Conservation (phyloP, 768 basidiomycete genomes). For the Boletus huronensis region DNA sequence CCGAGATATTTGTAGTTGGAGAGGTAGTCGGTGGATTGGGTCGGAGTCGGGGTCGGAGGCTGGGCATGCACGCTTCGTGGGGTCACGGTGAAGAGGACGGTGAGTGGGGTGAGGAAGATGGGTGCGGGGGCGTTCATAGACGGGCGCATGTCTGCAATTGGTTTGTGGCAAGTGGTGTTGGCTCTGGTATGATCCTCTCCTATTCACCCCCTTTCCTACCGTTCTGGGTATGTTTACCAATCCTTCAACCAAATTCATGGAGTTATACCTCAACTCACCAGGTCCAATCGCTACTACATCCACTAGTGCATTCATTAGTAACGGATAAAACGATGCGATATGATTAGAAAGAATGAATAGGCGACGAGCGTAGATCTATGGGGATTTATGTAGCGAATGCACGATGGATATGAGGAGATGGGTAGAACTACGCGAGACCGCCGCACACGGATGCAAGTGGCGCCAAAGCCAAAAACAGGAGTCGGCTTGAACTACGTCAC, state of each 20-base stretch:
- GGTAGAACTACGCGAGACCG: too few species aligned
- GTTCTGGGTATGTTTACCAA: not conserved
- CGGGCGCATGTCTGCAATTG: not conserved
- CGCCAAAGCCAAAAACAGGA: not conserved
- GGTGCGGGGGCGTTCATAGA: not conserved
- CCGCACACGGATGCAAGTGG: too few species aligned
- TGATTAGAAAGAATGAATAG: not conserved
- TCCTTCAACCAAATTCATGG: not conserved
- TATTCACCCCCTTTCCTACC: not conserved
- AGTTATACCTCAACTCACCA: not conserved
- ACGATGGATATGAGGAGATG: too few species aligned
- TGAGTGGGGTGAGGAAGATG: not conserved
- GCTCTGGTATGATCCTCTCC: not conserved
- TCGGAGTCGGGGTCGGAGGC: not conserved
- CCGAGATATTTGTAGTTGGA: fast-evolving
- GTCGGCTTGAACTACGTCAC: not conserved
- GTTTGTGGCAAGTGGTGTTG: not conserved
- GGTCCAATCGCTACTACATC: too few species aligned
- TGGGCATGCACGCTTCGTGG: not conserved
- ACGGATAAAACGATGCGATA: not conserved
- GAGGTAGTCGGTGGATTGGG: not conserved
- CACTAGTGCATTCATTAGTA: not conserved
- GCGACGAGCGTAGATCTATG: too few species aligned
- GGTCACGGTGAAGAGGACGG: not conserved
- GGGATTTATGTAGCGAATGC: not conserved